phyloP scores from a whole-genome alignment of 2,329 filamentous ascomycete species.

The Cercospora nicotianae region DNA sequence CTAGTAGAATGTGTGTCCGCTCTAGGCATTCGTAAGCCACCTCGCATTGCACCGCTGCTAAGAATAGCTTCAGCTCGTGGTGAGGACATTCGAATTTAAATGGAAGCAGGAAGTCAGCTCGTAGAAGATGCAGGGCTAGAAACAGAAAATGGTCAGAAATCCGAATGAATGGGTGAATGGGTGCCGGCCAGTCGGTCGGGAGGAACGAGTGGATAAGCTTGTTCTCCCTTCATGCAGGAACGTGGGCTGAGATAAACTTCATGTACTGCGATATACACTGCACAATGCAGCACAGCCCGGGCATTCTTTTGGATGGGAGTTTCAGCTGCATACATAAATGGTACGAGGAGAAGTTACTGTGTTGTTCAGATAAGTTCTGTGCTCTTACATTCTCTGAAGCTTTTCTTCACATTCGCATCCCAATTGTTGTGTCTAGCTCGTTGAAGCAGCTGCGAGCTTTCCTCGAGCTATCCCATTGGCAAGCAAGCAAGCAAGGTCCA shows the following conservation, averaged over 20 bases:
- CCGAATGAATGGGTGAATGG: neutral
- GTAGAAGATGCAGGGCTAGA: neutral
- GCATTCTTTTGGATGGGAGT: neutral
- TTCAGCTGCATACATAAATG: neutral
- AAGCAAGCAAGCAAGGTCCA: neutral
- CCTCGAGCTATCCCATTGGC: neutral
- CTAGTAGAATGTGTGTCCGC: neutral
- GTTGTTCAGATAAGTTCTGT: neutral
- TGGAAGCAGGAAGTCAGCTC: neutral
- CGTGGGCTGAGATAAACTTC: neutral
- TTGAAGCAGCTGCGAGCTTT: neutral
- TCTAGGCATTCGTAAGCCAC: neutral
- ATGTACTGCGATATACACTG: constrained; percentile 16
- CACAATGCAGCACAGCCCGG: constrained; percentile 9
- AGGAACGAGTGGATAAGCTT: neutral
- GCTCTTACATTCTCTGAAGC: too few relatives aligned
- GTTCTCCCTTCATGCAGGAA: constrained; percentile 8
- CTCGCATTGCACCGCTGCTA: neutral
- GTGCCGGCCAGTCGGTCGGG: neutral
- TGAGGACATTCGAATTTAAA: neutral
- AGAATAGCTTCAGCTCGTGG: neutral
- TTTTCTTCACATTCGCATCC: too few relatives aligned
- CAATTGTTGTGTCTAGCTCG: neutral
- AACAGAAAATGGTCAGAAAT: neutral
- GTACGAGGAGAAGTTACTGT: too few relatives aligned